Conservation (phyloP, 768 basidiomycete genomes). For the Gyrodon lividus region DNA sequence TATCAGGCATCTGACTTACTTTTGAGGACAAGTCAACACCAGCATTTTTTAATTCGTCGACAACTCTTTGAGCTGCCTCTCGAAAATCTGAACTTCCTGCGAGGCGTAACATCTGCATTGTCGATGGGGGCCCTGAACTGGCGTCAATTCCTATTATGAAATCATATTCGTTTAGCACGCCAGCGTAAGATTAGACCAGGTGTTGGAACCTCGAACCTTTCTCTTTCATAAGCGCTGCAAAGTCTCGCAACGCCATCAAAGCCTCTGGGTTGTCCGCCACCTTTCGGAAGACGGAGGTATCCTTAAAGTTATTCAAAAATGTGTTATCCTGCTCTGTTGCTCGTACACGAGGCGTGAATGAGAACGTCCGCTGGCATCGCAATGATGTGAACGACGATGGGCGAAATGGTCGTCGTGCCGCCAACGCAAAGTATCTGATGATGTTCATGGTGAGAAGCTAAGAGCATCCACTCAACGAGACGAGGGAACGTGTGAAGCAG, state of each 20-base stretch:
- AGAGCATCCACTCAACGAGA: not conserved
- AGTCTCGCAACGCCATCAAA: constrained; percentile 44
- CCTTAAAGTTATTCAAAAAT: constrained; percentile 42
- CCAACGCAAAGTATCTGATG: constrained; percentile 13
- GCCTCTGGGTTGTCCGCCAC: constrained; percentile 50
- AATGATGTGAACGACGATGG: constrained; percentile 7
- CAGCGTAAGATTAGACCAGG: not conserved
- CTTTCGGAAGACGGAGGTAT: constrained; percentile 47
- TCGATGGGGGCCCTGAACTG: constrained; percentile 44
- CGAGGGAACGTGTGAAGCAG: not conserved
- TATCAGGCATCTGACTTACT: constrained; percentile 34
- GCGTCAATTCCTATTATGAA: constrained; percentile 46
- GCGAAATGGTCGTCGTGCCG: constrained; percentile 16
- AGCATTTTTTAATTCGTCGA: constrained; percentile 53
- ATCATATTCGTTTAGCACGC: not conserved
- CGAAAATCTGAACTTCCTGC: constrained; percentile 53
- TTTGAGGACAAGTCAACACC: constrained; percentile 58
- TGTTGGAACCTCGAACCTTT: constrained; percentile 39
- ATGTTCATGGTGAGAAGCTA: constrained; percentile 20
- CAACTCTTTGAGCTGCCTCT: constrained; percentile 43
- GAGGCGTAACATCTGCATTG: constrained; percentile 54
- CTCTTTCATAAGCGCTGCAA: constrained; percentile 46
- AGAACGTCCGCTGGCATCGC: constrained; percentile 27
- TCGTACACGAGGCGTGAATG: constrained; percentile 26
- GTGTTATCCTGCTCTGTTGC: constrained; percentile 34